Conservation (phyloP, 2,329 filamentous ascomycete species). For the Aspergillus oerlinghausenensis region DNA sequence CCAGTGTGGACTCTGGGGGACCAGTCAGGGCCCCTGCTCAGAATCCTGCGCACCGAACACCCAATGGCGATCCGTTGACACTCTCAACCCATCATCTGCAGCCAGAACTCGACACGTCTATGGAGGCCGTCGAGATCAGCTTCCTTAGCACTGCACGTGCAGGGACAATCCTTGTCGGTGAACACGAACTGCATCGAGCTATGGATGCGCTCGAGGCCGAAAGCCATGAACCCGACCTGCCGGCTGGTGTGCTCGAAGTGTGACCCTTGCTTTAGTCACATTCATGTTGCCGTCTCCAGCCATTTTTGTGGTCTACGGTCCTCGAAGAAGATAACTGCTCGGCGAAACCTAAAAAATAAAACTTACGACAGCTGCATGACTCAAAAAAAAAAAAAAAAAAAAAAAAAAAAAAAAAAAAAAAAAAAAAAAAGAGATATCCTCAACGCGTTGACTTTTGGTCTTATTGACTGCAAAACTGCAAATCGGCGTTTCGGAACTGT, state of each 20-base stretch:
- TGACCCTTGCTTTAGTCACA: conserved; percentile 21
- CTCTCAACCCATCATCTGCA: conserved; percentile 27
- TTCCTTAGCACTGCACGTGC: conserved; percentile 86
- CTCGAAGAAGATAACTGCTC: not conserved
- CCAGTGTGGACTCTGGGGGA: conserved; percentile 12
- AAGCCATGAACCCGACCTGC: conserved; percentile 18
- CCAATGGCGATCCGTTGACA: not conserved
- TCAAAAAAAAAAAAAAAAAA: not conserved
- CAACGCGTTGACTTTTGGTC: not conserved
- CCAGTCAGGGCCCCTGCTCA: conserved; percentile 9
- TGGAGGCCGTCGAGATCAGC: conserved; percentile 66
- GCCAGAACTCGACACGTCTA: conserved; percentile 26
- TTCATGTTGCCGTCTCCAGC: not conserved
- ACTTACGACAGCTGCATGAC: not conserved
- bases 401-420: not conserved
- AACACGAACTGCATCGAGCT: conserved; percentile 68
- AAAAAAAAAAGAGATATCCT: not conserved
- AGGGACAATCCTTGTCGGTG: conserved; percentile 80
- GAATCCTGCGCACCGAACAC: conserved; percentile 6
- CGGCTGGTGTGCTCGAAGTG: conserved; percentile 12
- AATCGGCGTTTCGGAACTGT: not conserved
- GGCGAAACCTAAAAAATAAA: not conserved
- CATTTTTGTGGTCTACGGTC: not conserved
- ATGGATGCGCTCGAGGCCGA: conserved; percentile 60
- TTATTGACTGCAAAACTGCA: not conserved